phyloP scores from a whole-genome alignment of 1,139 yeast species.

The Debaryomycetaceae sp. region DNA sequence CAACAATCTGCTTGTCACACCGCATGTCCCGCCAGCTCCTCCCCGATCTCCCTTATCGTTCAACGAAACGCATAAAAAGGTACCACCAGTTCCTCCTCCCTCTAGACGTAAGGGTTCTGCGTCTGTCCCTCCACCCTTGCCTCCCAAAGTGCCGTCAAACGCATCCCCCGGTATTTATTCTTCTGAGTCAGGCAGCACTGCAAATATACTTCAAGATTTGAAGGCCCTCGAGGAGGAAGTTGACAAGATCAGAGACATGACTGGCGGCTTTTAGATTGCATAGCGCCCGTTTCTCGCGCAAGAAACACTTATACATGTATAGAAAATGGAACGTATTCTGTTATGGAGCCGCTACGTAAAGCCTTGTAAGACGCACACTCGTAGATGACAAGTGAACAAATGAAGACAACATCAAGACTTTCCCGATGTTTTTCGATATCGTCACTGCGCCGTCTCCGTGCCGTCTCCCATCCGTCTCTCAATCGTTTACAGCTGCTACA shows the following conservation, averaged over 20 bases:
- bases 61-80: background rate
- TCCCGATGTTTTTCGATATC: too few species aligned
- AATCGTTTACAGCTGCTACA: too few species aligned
- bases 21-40: slow-evolving; percentile 17
- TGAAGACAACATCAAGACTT: too few species aligned
- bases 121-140: slow-evolving; percentile 26
- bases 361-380: too few species aligned
- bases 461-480: too few species aligned
- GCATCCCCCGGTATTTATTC: background rate
- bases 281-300: background rate
- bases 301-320: background rate
- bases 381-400: too few species aligned
- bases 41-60: slow-evolving; percentile 10
- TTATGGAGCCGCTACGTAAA: too few species aligned
- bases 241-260: slow-evolving; percentile 48
- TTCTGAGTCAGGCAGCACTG: slow-evolving; percentile 32
- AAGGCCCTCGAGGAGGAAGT: slow-evolving; percentile 65
- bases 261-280: slow-evolving; percentile 41
- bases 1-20: slow-evolving; percentile 3
- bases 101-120: slow-evolving; percentile 26
- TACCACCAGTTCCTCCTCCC: slow-evolving; percentile 41
- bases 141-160: slow-evolving; percentile 17
- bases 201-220: slow-evolving; percentile 56
- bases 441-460: too few species aligned
- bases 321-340: background rate